Evolutionary conservation across 257 asterid species (phyloP), one percentile per base, ranked within the genome.

Genomic region (Nicotiana knightiana): DNA sequence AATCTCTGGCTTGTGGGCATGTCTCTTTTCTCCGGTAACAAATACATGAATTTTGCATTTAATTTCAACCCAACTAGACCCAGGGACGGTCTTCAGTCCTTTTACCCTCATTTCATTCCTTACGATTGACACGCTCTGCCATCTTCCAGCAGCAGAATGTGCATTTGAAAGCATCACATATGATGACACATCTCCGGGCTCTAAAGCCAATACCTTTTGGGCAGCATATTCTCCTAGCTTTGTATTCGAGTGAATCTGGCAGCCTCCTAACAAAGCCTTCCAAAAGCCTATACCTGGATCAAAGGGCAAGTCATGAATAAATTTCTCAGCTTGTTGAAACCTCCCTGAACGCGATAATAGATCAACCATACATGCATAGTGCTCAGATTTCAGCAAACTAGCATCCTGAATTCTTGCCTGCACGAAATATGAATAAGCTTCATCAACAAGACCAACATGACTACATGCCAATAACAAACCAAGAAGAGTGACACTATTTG

Each of bases 141-240:
- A 93, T 79, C 97, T 92, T 24, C 97, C 94, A 0, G 93, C 94
- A 9, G 92, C 96, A 16, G 91, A 95, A 82, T 91, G 93, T 18
- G 94, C 97, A 83, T 95, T 93, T 0, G 97, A 95, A 9, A 95
- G 91, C 98, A 95, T 95, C 64, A 95, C 95, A 55, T 92, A 95
- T 9, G 99, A 95, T 17, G 99, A 92, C 18, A 90, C 97, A 43
- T 95, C 99, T 33, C 86, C 76, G 0, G 99, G 98, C 67, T 91
- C 93, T 89, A 91, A 59, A 85, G 85, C 96, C 84, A 90, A 66
- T 7, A 93, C 93, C 84, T 87, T 91, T 13, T 76, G 55, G 0
- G 94, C 91, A 7, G 96, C 97, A 28, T 85, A 82, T 39, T 86
- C 90, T 32, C 97, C 99, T 79, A 93, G 76, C 64, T 88, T 88